phyloP scores from a whole-genome alignment of 2,329 filamentous ascomycete genomes.

The Aspergillus bombycis region DNA sequence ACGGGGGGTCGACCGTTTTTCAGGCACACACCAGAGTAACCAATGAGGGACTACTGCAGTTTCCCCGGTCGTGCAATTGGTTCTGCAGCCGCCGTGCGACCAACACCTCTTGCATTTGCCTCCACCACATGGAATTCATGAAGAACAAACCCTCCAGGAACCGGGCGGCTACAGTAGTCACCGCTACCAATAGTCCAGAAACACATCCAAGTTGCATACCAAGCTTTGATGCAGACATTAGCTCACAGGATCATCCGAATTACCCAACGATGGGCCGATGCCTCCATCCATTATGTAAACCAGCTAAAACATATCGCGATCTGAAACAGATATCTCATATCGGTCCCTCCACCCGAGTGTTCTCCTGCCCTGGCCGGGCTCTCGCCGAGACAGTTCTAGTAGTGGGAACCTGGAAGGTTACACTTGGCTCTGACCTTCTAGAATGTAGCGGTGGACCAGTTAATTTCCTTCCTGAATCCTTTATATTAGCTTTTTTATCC shows the following conservation, averaged over 20 bases:
- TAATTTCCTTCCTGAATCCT: not conserved
- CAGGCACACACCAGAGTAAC: not conserved
- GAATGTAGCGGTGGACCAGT: not conserved
- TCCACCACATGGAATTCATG: not conserved
- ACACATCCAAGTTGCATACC: not conserved
- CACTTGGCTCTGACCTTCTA: not conserved
- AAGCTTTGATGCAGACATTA: slow-evolving; percentile 3
- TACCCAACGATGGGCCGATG: not conserved
- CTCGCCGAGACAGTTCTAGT: not conserved
- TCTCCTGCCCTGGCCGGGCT: not conserved
- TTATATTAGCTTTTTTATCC: not conserved
- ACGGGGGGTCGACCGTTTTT: not conserved
- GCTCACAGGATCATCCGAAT: slow-evolving; percentile 1
- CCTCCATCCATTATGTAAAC: slow-evolving; percentile 2
- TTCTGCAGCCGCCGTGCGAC: slow-evolving; percentile 1
- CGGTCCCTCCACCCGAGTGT: not conserved
- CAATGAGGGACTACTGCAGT: not conserved
- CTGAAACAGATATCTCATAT: not conserved
- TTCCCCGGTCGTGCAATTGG: not conserved
- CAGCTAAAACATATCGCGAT: not conserved
- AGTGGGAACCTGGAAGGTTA: not conserved
- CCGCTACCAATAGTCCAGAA: not conserved
- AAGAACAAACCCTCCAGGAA: not conserved
- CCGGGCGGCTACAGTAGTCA: not conserved
- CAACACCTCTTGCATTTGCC: not conserved